Base-by-base conservation (phyloP, 805 yeast species). In the Maudiozyma bulderi region DNA sequence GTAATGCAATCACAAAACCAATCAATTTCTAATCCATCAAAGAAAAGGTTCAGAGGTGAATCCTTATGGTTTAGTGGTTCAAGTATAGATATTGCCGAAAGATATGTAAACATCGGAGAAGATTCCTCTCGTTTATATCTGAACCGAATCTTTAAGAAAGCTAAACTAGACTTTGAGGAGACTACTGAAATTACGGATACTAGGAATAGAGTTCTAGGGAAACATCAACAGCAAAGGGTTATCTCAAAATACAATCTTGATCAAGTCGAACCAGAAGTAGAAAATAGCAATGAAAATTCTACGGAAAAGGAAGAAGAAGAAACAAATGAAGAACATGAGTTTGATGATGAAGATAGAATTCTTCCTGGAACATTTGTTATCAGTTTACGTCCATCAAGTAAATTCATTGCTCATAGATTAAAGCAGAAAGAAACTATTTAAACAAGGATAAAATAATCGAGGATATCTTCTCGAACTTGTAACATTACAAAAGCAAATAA, bases 31-130 rank as follows among this genome's bases (percentile, higher is more conserved):
- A 52, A 53, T 13, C 45, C 48, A 32, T 52, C 58, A 37, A 57
- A 53, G 30, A 59, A 58, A 38, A 56, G 57, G 43, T 52, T 53
- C 31, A 59, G 57, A 43, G 73, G 73, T 13, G 78, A 80, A 30
- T 58, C 80, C 14, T 62, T 84, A 13, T 84, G 89, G 86, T 83
- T 78, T 62, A 73, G 82, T 56, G 79, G 86, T 1, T 83, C 89
- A 1, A 86, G 88, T 29, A 69, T 76, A 11, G 66, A 72, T 33
- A 60, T 77, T 34, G 61, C 70, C 4, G 72, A 70, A 55, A 61
- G 82, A 50, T 52, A 73, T 11, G 49, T 64, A 11, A 65, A 66
- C 52, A 55, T 57, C 8, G 61, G 61, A 6, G 53, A 54, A 46
- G 56, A 53, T 28, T 47, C 13, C 9, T 20, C 33, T n/a, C 44